phyloP scores from a whole-genome alignment of 2,329 filamentous ascomycete species.

The Fusarium brevicatenulatum region DNA sequence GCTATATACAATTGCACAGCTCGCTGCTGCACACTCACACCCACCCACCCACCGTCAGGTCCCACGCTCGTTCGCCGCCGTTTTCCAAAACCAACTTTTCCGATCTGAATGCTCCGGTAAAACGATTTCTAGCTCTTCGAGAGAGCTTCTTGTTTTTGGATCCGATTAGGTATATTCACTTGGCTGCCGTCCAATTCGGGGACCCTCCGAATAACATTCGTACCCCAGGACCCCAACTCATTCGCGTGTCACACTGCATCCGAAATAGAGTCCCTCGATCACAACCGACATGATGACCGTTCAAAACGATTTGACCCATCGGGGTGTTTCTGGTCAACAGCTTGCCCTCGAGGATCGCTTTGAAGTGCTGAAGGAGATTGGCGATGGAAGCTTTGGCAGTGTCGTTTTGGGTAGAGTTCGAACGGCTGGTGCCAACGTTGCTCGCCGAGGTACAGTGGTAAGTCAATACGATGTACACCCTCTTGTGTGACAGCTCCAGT shows the following conservation, averaged over 20 bases:
- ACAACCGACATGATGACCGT: constrained; percentile 73
- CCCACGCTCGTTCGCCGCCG: constrained; percentile 20
- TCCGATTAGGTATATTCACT: constrained; percentile 43
- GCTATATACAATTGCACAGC: constrained; percentile 27
- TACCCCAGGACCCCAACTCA: constrained; percentile 34
- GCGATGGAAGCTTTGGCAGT: constrained; percentile 98
- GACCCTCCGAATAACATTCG: constrained; percentile 32
- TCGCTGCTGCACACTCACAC: constrained; percentile 5
- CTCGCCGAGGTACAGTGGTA: constrained; percentile 92
- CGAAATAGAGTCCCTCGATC: constrained; percentile 31
- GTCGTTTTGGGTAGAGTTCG: constrained; percentile 92
- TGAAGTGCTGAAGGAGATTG: constrained; percentile 97
- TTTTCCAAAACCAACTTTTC: constrained; percentile 21
- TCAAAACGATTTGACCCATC: constrained; percentile 76
- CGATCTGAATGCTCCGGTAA: constrained; percentile 52
- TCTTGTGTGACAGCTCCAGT: constrained; percentile 23
- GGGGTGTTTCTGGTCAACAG: constrained; percentile 69
- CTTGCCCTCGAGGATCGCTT: constrained; percentile 90
- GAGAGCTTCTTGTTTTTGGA: constrained; percentile 46
- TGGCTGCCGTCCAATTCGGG: constrained; percentile 27
- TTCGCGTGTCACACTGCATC: constrained; percentile 29
- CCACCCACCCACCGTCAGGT: constrained; percentile 19
- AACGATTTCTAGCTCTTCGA: constrained; percentile 48
- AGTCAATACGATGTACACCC: constrained; percentile 50
- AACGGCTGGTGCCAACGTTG: constrained; percentile 87